Evolutionary conservation across 345 rosid species (phyloP).

Genomic region (Citrus maxima): DNA sequence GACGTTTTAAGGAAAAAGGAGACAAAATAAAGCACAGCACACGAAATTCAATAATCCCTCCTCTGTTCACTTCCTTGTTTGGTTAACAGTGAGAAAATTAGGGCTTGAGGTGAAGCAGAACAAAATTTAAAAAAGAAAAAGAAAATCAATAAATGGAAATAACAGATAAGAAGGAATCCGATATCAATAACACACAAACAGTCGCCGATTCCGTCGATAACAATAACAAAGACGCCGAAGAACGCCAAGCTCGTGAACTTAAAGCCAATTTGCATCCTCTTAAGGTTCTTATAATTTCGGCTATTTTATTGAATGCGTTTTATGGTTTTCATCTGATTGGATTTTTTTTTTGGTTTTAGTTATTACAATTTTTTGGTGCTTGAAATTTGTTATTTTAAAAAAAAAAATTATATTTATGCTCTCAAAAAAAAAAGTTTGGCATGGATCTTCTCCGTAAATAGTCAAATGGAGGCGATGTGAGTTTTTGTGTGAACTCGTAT

Average conservation of each 20-base stretch:
- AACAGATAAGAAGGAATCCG: conserved; percentile 61
- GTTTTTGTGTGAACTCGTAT: neutral
- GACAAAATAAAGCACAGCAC: too few relatives aligned
- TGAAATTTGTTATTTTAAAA: neutral
- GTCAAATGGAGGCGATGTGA: neutral
- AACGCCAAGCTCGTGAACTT: conserved; percentile 74
- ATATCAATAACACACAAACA: conserved; percentile 28
- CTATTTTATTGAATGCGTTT: neutral
- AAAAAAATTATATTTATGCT: neutral
- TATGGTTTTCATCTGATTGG: too few relatives aligned
- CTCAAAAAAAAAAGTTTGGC: neutral
- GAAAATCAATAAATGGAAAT: conserved; percentile 49
- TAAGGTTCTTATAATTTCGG: conserved; percentile 37
- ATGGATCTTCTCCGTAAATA: neutral
- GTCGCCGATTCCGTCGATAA: conserved; percentile 20
- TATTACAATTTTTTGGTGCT: neutral
- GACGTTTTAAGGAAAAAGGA: neutral
- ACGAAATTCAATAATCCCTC: neutral
- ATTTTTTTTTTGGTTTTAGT: neutral
- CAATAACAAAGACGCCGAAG: conserved; percentile 40
- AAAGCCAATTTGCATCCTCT: conserved; percentile 89
- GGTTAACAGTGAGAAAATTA: conserved; percentile 2
- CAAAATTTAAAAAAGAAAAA: neutral
- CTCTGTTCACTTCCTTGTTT: neutral
- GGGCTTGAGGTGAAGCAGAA: conserved; percentile 23